These are phyloP conservation scores for Astragalus membranaceus DNA, from an alignment of 306 rosid species.

Conservation along the genomic window DNA sequence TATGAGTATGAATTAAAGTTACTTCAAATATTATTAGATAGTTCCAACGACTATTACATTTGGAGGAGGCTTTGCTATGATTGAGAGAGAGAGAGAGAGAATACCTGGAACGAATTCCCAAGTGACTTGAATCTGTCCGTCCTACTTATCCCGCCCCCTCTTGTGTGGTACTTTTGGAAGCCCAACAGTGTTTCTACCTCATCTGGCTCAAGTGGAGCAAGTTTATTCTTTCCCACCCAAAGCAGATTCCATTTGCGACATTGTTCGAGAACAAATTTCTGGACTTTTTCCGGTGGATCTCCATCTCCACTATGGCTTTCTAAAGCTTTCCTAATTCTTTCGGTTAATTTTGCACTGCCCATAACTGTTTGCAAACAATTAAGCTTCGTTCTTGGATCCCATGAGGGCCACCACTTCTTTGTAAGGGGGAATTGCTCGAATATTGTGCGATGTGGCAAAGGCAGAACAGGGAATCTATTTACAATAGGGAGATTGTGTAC, in stretches of 20 bases:
- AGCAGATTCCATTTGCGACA: conserved; percentile 95
- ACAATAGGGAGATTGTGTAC: conserved; percentile 82
- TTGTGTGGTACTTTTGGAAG: conserved; percentile 88
- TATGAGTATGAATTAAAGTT: background rate
- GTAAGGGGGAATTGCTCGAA: conserved; percentile 78
- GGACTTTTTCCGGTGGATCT: conserved; percentile 50
- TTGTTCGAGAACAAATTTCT: conserved; percentile 56
- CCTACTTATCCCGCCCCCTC: conserved; percentile 97
- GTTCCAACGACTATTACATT: background rate
- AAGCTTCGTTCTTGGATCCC: conserved; percentile 71
- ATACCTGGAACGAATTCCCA: conserved; percentile 96
- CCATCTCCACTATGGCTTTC: conserved; percentile 47
- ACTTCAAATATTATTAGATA: background rate
- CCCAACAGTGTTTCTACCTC: conserved; percentile 88
- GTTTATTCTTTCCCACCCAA: conserved; percentile 97
- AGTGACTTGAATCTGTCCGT: conserved; percentile 90
- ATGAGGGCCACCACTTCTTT: conserved; percentile 93
- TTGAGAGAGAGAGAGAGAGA: background rate
- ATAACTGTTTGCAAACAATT: conserved; percentile 74
- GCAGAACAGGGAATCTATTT: conserved; percentile 72
- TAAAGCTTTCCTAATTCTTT: conserved; percentile 70
- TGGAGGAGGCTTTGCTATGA: too few species aligned
- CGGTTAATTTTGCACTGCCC: conserved; percentile 68
- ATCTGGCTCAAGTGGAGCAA: conserved; percentile 91
- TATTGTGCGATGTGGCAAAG: conserved; percentile 67